Conservation (phyloP, 2,329 filamentous ascomycete genomes). For the Botrytis galanthina region DNA sequence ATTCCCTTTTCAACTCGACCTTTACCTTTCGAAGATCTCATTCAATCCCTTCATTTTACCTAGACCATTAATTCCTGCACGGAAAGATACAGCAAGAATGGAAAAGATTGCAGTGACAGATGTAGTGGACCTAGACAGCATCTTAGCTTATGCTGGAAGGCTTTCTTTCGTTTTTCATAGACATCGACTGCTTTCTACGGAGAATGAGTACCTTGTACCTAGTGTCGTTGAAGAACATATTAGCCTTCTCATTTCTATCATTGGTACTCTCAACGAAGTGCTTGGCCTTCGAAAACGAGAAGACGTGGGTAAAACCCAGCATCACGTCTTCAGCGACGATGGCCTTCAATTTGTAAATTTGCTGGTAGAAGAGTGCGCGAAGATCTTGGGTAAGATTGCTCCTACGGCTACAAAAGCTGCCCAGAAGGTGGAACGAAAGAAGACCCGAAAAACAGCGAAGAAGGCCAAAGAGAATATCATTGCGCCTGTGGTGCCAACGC, state of each 20-base stretch:
- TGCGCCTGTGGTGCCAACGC: background rate
- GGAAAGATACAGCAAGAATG: conserved; percentile 20
- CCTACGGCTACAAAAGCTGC: conserved; percentile 21
- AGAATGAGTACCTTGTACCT: conserved; percentile 5
- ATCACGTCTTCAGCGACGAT: conserved; percentile 28
- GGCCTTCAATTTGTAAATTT: conserved; percentile 29
- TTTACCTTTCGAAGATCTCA: background rate
- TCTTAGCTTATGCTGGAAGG: conserved; percentile 26
- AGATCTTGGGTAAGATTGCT: conserved; percentile 24
- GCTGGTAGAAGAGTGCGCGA: conserved; percentile 29
- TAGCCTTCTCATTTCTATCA: conserved; percentile 27
- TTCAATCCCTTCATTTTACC: background rate
- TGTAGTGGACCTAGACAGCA: conserved; percentile 20
- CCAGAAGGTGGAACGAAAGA: conserved; percentile 23
- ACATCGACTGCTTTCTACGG: conserved; percentile 17
- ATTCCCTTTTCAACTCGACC: background rate
- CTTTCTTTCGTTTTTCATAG: conserved; percentile 29
- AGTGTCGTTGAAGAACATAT: conserved; percentile 25
- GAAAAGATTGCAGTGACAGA: conserved; percentile 8
- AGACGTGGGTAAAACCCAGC: conserved; percentile 18
- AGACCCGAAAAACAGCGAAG: conserved; percentile 20
- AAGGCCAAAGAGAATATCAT: conserved; percentile 17
- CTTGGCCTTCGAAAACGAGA: conserved; percentile 21
- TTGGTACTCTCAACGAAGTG: conserved; percentile 29
- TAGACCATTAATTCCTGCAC: background rate